Evolutionary conservation across 2,329 filamentous ascomycete species (phyloP).

Genomic region (Parafenestella ontariensis): DNA sequence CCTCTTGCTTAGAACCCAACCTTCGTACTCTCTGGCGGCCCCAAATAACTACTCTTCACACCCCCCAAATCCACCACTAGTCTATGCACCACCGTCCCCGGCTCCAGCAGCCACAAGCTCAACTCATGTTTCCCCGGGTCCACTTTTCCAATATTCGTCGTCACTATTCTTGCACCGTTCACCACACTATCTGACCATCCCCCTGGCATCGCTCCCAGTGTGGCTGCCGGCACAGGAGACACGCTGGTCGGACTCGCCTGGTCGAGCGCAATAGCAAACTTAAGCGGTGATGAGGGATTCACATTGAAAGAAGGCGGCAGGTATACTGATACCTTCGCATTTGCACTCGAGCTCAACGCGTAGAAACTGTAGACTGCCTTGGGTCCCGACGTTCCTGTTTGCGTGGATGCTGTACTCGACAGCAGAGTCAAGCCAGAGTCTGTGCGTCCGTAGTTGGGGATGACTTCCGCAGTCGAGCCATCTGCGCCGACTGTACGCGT

Average conservation of each 20-base stretch:
- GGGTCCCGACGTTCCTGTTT: constrained; percentile 18
- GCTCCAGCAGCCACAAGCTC: constrained; percentile 22
- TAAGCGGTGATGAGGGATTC: constrained; percentile 54
- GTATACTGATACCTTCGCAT: constrained; percentile 40
- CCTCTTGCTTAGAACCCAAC: neutral
- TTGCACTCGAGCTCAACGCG: constrained; percentile 12
- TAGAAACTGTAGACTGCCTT: constrained; percentile 28
- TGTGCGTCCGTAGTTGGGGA: constrained; percentile 37
- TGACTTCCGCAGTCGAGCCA: constrained; percentile 10
- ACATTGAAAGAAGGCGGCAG: constrained; percentile 56
- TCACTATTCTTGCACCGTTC: constrained; percentile 56
- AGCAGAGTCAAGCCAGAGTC: constrained; percentile 29
- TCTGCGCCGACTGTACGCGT: constrained; percentile 7
- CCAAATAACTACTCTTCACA: constrained; percentile 31
- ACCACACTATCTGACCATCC: constrained; percentile 57
- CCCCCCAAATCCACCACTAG: constrained; percentile 30
- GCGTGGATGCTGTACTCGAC: constrained; percentile 21
- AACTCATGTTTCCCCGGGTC: constrained; percentile 43
- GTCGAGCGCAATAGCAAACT: constrained; percentile 57
- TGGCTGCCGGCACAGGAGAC: constrained; percentile 37
- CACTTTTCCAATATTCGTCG: constrained; percentile 35
- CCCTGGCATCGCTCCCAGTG: constrained; percentile 48
- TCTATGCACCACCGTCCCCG: constrained; percentile 34
- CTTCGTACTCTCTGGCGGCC: constrained; percentile 20
- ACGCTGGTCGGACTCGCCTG: constrained; percentile 27